A percentile compares a stretch with the other conserved stretches of the same genome.
phyloP scores from a whole-genome alignment of 208 protist species.

The Trypanosoma platydactyli region DNA sequence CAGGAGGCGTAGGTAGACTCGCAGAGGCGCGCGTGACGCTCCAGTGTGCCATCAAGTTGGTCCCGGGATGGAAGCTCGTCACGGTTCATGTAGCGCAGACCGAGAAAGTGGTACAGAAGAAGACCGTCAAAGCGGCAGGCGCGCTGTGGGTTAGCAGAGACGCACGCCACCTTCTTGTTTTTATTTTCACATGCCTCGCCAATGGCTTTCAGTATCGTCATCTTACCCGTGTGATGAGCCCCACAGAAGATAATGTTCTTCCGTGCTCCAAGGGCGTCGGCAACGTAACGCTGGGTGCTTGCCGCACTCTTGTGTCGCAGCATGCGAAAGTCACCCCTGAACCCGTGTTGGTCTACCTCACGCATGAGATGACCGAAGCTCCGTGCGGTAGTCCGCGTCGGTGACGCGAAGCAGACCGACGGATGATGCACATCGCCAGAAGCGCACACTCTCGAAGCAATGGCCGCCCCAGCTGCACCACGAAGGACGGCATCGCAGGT shows the following conservation, averaged over 20 bases:
- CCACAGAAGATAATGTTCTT: slow-evolving; percentile 81
- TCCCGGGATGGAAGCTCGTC: slow-evolving; percentile 87
- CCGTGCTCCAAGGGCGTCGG: slow-evolving; percentile 30
- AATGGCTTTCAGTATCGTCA: slow-evolving; percentile 76
- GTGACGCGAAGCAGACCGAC: slow-evolving; percentile 4
- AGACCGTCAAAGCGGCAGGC: slow-evolving; percentile 68
- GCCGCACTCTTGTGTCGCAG: slow-evolving; percentile 42
- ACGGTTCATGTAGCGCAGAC: slow-evolving; percentile 53
- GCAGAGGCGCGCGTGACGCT: slow-evolving; percentile 78
- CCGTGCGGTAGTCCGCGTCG: slow-evolving; percentile 31
- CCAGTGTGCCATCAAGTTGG: slow-evolving; percentile 82
- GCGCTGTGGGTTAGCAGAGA: slow-evolving; percentile 62
- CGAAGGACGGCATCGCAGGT: neutral
- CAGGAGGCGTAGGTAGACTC: slow-evolving; percentile 67
- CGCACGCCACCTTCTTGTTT: slow-evolving; percentile 60
- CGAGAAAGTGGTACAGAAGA: slow-evolving; percentile 78
- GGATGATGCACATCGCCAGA: neutral
- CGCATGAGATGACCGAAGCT: slow-evolving; percentile 56
- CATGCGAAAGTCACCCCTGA: slow-evolving; percentile 60
- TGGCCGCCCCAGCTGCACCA: neutral
- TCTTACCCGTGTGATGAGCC: slow-evolving; percentile 76
- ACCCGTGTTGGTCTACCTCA: slow-evolving; percentile 76
- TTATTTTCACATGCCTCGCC: slow-evolving; percentile 55
- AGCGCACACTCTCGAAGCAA: neutral
- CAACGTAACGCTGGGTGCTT: slow-evolving; percentile 42